These are phyloP conservation scores for Hypoxylon cercidicola DNA, from an alignment of 495 filamentous ascomycete genomes.

Conservation along the genomic window DNA sequence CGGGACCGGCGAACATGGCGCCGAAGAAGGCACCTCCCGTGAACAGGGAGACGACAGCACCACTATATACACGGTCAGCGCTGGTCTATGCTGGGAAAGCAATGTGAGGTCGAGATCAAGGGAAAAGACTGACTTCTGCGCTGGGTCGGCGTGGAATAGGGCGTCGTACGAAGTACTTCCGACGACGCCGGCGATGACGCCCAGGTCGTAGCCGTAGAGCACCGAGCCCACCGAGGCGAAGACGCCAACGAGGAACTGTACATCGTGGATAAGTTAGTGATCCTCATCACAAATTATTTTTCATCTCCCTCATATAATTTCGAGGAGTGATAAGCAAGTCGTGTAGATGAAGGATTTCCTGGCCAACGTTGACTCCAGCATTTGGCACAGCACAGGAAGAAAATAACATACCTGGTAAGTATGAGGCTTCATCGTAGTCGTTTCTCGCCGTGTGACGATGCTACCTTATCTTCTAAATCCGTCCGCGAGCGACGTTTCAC, in stretches of 20 bases:
- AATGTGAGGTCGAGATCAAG: too few species aligned
- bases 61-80: constrained; percentile 50
- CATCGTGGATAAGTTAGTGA: not conserved
- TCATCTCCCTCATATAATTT: too few species aligned
- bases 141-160: constrained; percentile 62
- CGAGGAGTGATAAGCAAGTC: too few species aligned
- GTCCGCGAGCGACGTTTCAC: not conserved
- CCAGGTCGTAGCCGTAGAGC: constrained; percentile 65
- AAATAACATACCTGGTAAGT: constrained; percentile 44
- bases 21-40: constrained; percentile 71
- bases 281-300: too few species aligned
- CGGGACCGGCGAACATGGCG: constrained; percentile 60
- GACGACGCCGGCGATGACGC: constrained; percentile 71
- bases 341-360: not conserved
- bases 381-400: too few species aligned
- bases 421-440: constrained; percentile 43
- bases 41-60: constrained; percentile 75
- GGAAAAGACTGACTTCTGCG: constrained; percentile 61
- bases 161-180: constrained; percentile 59
- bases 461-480: too few species aligned
- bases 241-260: constrained; percentile 68
- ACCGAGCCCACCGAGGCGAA: constrained; percentile 72
- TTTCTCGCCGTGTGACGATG: too few species aligned
- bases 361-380: not conserved
- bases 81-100: not conserved